Conservation (phyloP, 2,329 filamentous ascomycete genomes). For the Hypoxylon sp. region DNA sequence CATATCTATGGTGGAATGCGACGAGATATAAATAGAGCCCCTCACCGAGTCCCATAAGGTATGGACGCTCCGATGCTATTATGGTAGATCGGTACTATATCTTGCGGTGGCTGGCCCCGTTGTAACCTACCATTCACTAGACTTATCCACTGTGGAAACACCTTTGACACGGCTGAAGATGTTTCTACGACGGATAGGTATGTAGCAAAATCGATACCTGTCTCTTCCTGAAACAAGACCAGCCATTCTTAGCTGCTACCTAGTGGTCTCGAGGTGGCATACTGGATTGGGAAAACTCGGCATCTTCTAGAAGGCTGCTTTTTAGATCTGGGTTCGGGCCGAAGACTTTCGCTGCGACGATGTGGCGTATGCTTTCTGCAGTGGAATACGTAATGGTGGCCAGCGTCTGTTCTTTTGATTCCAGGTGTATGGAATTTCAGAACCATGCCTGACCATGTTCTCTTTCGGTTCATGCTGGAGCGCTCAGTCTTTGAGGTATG, state of each 20-base stretch:
- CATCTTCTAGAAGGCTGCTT: slow-evolving; percentile 35
- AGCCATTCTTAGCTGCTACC: slow-evolving; percentile 9
- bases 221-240: slow-evolving; percentile 28
- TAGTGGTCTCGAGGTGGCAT: slow-evolving; percentile 10
- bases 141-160: slow-evolving; percentile 5
- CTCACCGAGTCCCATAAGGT: slow-evolving; percentile 3
- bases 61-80: neutral
- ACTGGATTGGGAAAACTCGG: slow-evolving; percentile 32
- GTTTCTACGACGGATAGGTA: neutral
- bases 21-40: slow-evolving; percentile 20
- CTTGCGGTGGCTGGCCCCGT: slow-evolving; percentile 8
- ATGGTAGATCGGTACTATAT: slow-evolving; percentile 4
- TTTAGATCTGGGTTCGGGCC: slow-evolving; percentile 31
- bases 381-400: slow-evolving; percentile 24
- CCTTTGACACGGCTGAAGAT: slow-evolving; percentile 7
- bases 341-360: slow-evolving; percentile 13
- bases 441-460: slow-evolving; percentile 23
- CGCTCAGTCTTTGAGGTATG: slow-evolving; percentile 5
- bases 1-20: neutral
- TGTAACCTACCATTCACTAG: slow-evolving; percentile 2
- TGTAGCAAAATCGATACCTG: slow-evolving; percentile 8
- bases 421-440: slow-evolving; percentile 28
- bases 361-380: slow-evolving; percentile 15
- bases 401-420: slow-evolving; percentile 18
- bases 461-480: slow-evolving; percentile 36